Evolutionary conservation across 2,329 filamentous ascomycete genomes (phyloP).

Genomic region (Ilyonectria destructans): DNA sequence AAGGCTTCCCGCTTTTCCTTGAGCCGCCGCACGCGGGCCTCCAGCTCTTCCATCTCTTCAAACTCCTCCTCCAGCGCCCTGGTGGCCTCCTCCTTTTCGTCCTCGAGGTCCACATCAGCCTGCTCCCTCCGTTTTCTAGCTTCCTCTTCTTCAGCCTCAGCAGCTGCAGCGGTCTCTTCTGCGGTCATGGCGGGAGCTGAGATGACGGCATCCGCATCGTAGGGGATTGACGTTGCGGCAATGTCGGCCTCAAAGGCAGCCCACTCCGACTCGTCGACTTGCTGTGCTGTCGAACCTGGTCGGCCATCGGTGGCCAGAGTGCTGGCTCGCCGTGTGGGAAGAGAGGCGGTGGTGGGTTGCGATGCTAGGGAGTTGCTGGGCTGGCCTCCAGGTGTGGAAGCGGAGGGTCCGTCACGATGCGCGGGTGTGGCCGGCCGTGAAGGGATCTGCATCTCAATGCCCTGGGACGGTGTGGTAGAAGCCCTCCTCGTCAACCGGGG

Average conservation of each 20-base stretch:
- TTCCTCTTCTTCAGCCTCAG: constrained; percentile 66
- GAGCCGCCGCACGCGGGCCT: constrained; percentile 78
- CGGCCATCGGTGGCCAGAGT: constrained; percentile 40
- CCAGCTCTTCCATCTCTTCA: constrained; percentile 86
- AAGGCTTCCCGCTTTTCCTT: constrained; percentile 82
- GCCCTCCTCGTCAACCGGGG: constrained; percentile 63
- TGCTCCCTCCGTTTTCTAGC: constrained; percentile 69
- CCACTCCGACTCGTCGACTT: constrained; percentile 84
- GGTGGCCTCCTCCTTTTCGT: constrained; percentile 83
- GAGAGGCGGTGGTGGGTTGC: constrained; percentile 46
- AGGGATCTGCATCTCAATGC: constrained; percentile 75
- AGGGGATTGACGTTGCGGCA: constrained; percentile 62
- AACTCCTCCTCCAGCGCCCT: constrained; percentile 83
- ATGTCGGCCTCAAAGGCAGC: constrained; percentile 91
- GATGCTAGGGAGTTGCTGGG: constrained; percentile 32
- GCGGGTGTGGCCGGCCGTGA: constrained; percentile 75
- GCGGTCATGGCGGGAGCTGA: constrained; percentile 79
- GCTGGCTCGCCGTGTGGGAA: constrained; percentile 51
- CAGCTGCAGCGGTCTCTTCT: constrained; percentile 73
- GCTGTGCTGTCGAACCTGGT: constrained; percentile 36
- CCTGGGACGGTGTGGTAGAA: constrained; percentile 69
- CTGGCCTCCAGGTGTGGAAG: constrained; percentile 57
- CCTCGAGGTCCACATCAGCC: constrained; percentile 71
- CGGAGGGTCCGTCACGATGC: constrained; percentile 59
- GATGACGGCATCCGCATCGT: constrained; percentile 71